Conservation (phyloP, 305 asterid genomes). For the Rubia tinctorum region DNA sequence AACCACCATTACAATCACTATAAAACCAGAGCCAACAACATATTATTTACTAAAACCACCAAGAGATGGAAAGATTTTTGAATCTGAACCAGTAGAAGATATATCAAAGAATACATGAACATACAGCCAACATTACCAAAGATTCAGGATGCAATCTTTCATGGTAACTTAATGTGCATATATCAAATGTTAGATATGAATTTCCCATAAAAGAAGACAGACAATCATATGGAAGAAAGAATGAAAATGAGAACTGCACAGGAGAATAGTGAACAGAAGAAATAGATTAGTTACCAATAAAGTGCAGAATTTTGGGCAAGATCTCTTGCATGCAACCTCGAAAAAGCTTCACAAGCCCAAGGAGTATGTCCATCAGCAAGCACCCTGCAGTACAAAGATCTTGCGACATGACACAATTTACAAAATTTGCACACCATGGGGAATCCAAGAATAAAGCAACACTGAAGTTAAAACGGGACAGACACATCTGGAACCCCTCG, state of each 20-base stretch:
- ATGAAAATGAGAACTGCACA: neutral
- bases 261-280: conserved; percentile 1
- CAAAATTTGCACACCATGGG: neutral
- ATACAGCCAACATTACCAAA: neutral
- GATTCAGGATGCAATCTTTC: neutral
- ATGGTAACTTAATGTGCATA: neutral
- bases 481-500: neutral
- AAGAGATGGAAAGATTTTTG: neutral
- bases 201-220: neutral
- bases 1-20: neutral
- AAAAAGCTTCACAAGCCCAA: conserved; percentile 98
- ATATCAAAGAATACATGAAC: neutral
- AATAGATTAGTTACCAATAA: conserved; percentile 51
- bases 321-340: conserved; percentile 64
- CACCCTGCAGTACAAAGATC: conserved; percentile 52
- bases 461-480: neutral
- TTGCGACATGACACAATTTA: neutral
- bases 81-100: neutral
- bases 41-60: neutral
- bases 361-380: conserved; percentile 97
- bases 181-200: neutral
- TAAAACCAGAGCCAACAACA: neutral
- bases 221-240: neutral
- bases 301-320: conserved; percentile 60
- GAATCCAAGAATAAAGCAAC: neutral